phyloP scores from a whole-genome alignment of 2,329 filamentous ascomycete genomes.

The Rhytidhysteron rufulum region DNA sequence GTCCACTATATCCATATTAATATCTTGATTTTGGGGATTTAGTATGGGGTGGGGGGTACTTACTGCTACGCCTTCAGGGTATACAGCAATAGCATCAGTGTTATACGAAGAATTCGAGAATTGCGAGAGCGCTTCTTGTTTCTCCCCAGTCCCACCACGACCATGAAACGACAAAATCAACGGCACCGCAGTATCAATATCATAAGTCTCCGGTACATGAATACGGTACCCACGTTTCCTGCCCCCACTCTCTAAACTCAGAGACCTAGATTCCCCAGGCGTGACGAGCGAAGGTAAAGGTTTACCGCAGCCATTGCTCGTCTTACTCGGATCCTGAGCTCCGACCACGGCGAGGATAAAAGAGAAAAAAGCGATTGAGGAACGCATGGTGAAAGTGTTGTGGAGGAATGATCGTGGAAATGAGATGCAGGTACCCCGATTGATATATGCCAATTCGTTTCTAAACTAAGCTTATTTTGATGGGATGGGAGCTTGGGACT shows the following conservation, averaged over 20 bases:
- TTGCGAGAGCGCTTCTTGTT: conserved; percentile 41
- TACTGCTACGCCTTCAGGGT: conserved; percentile 40
- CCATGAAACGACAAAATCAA: conserved; percentile 51
- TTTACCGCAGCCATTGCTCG: conserved; percentile 11
- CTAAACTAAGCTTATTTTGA: too few species aligned
- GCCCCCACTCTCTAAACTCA: conserved; percentile 18
- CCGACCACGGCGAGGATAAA: background rate
- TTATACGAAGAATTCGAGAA: conserved; percentile 45
- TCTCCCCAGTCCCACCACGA: conserved; percentile 30
- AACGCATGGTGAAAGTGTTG: too few species aligned
- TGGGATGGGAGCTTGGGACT: too few species aligned
- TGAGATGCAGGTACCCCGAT: too few species aligned
- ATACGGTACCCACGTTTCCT: conserved; percentile 32
- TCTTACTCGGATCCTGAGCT: background rate
- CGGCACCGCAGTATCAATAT: conserved; percentile 31
- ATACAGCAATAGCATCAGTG: conserved; percentile 43
- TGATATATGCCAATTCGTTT: too few species aligned
- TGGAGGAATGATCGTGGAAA: too few species aligned
- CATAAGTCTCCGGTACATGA: conserved; percentile 39
- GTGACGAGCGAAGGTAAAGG: conserved; percentile 16
- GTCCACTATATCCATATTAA: too few species aligned
- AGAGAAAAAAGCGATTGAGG: background rate
- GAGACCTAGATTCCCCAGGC: conserved; percentile 19
- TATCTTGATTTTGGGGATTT: too few species aligned
- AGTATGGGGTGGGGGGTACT: conserved; percentile 2